Evolutionary conservation across 768 basidiomycete species (phyloP).

Genomic region (Holtermanniella nyarrowii): DNA sequence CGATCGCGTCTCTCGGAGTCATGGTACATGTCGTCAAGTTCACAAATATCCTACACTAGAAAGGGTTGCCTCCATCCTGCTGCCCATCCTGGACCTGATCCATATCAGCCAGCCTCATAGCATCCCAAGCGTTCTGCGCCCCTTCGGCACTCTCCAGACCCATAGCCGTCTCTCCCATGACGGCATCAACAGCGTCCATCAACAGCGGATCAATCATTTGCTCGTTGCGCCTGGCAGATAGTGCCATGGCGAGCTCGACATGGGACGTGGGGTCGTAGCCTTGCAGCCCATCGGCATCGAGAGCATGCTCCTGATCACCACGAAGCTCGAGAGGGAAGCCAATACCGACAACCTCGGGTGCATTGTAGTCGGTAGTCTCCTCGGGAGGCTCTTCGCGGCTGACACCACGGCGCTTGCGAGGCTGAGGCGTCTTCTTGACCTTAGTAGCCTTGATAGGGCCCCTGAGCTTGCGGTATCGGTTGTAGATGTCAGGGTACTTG

Average conservation of each 20-base stretch:
- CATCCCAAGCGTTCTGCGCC: not conserved
- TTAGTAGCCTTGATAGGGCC: constrained; percentile 22
- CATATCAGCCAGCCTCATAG: not conserved
- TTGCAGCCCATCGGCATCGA: not conserved
- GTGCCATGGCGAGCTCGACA: not conserved
- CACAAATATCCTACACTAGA: not conserved
- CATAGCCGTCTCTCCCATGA: not conserved
- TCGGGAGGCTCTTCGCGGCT: not conserved
- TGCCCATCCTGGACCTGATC: not conserved
- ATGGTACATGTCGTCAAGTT: not conserved
- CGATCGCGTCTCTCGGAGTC: not conserved
- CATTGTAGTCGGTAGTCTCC: not conserved
- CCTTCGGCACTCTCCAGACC: not conserved
- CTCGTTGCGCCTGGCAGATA: not conserved
- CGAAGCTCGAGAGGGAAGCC: not conserved
- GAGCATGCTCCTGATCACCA: not conserved
- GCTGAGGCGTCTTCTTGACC: not conserved
- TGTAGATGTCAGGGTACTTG: constrained; percentile 36
- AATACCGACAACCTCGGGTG: not conserved
- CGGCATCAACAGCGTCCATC: not conserved
- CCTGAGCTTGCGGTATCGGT: constrained; percentile 28
- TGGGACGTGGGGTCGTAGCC: not conserved
- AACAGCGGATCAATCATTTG: not conserved
- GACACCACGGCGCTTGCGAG: not conserved
- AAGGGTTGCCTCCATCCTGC: not conserved